Conservation (phyloP, 1,284 basidiomycete genomes). For the Naganishia liquefaciens region DNA sequence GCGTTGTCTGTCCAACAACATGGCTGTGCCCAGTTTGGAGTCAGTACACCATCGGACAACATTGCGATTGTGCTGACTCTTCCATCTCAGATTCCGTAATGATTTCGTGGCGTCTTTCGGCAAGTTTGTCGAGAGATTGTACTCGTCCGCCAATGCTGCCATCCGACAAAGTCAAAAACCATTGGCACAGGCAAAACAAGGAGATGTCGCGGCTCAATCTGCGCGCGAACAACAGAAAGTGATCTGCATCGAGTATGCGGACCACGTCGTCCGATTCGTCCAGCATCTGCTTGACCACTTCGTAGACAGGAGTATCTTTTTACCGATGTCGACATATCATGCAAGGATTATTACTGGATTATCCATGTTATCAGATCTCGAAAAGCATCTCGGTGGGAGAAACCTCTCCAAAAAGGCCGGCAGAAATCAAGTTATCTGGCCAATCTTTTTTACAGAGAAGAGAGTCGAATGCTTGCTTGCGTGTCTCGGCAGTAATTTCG, state of each 20-base stretch:
- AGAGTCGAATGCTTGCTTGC: conserved; percentile 44
- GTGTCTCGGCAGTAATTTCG: conserved; percentile 51
- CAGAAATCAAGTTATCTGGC: conserved; percentile 23
- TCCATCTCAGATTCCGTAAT: conserved; percentile 25
- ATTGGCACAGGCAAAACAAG: conserved; percentile 3
- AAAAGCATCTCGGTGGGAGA: conserved; percentile 5
- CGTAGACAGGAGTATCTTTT: conserved; percentile 18
- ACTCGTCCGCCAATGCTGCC: conserved; percentile 18
- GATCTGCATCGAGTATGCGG: conserved; percentile 7
- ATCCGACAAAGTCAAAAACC: conserved; percentile 24
- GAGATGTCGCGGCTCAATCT: conserved; percentile 6
- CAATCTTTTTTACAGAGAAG: conserved; percentile 41
- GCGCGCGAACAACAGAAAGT: conserved; percentile 1
- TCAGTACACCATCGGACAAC: conserved; percentile 3
- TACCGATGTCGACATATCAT: conserved; percentile 30
- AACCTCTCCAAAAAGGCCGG: conserved; percentile 1
- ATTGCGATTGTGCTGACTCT: not conserved
- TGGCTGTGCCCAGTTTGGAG: conserved; percentile 30
- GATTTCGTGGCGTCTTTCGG: conserved; percentile 27
- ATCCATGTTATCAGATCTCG: conserved; percentile 26
- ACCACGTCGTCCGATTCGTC: conserved; percentile 8
- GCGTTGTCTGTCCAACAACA: conserved; percentile 32
- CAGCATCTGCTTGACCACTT: conserved; percentile 12
- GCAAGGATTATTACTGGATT: conserved; percentile 30
- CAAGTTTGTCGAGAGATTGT: conserved; percentile 25